Evolutionary conservation across 257 asterid genomes (phyloP), one percentile per base, ranked within the genome.

Genomic region (Rehmannia glutinosa): DNA sequence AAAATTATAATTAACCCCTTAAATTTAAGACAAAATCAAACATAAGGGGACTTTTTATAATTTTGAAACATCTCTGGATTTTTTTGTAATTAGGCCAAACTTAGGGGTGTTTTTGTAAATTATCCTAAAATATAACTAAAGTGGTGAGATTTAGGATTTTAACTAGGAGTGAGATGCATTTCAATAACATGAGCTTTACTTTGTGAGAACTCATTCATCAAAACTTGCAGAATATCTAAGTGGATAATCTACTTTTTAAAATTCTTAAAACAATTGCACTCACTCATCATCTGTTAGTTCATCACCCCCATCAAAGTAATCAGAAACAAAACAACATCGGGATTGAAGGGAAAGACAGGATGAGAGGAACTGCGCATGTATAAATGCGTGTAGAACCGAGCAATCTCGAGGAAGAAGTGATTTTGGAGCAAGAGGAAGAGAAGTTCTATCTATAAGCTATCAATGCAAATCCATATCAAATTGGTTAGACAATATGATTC

Each of bases 351-450:
- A 59, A 91, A 70, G 64, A 94, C 73, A 41, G n/a, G 99, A 94
- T 13, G 89, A 82, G n/a, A 88, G 69, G 88, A 83, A 89, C 96
- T 83, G 64, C 99, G 97, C 97, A 94, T 94, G 81, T 75, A 90
- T 69, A 94, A 49, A 79, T 94, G 96, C 4, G 99, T 75, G 70
- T 91, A 90, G 85, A 94, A 93, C 73, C 88, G 91, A 56, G 79
- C 96, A 46, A 80, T 76, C 85, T 91, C 97, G 67, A 94, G n/a
- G 83, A 52, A 78, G 81, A 61, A 91, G 77, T 71, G 98, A 93
- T 62, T 81, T 83, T 15, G 95, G 95, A 64, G 96, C 71, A 77
- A 90, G 96, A 53, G 5, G 75, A 76, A 73, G 95, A 36, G 97
- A 88, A 53, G 97, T 94, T 75, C 78, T 84, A 76, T 94, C 99